Evolutionary conservation across 768 basidiomycete genomes (phyloP).

Genomic region (Dentipellis fragilis): DNA sequence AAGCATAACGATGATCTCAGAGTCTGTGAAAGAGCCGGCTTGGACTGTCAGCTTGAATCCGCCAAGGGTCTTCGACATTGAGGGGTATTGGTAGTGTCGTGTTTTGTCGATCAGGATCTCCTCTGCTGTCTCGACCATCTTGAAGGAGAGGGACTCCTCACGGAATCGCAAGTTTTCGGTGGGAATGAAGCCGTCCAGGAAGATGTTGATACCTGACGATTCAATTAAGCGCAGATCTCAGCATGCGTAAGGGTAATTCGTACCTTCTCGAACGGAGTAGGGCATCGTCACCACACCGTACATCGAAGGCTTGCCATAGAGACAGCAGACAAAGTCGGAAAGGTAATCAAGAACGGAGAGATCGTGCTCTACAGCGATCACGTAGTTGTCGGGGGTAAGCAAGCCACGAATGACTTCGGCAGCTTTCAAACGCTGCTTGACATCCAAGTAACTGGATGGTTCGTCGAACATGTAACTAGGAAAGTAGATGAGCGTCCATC

Average conservation of each 20-base stretch:
- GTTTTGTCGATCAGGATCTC: conserved; percentile 83
- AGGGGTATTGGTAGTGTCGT: conserved; percentile 81
- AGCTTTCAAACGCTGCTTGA: conserved; percentile 90
- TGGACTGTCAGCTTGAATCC: conserved; percentile 92
- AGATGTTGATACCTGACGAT: conserved; percentile 88
- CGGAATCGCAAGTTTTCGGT: conserved; percentile 98
- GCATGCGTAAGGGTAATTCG: conserved; percentile 8
- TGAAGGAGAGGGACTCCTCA: conserved; percentile 91
- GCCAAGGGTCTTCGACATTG: conserved; percentile 96
- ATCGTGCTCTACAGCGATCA: conserved; percentile 98
- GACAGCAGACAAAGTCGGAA: conserved; percentile 95
- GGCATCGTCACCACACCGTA: conserved; percentile 99
- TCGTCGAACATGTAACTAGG: conserved; percentile 91
- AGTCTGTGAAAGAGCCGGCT: conserved; percentile 89
- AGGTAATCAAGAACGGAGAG: conserved; percentile 96
- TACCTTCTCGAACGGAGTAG: conserved; percentile 93
- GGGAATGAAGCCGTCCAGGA: conserved; percentile 97
- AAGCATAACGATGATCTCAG: conserved; percentile 98
- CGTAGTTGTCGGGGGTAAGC: conserved; percentile 76
- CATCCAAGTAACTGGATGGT: conserved; percentile 95
- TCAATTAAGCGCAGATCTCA: background rate
- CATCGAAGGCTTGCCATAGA: conserved; percentile 96
- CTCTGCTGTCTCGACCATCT: conserved; percentile 94
- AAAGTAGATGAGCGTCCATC: conserved; percentile 1
- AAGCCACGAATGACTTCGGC: conserved; percentile 91